These are phyloP conservation scores for Calophaca sinica DNA, from an alignment of 306 rosid species.

Conservation along the genomic window DNA sequence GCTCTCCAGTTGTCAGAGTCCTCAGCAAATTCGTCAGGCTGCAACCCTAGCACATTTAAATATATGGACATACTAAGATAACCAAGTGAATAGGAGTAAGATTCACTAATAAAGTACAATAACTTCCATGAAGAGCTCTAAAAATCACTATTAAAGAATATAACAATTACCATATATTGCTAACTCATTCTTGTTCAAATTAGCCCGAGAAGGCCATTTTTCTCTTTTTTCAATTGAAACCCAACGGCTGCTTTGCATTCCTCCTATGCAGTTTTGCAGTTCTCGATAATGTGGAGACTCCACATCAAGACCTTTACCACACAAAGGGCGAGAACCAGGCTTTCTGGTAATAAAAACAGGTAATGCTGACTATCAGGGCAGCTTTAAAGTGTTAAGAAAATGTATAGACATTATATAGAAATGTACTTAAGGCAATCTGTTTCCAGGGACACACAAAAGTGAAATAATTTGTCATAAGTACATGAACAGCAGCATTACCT, in stretches of 20 bases:
- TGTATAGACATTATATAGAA: constrained; percentile 27
- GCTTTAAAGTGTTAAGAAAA: constrained; percentile 13
- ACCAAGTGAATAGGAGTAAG: constrained; percentile 14
- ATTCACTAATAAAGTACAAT: constrained; percentile 21
- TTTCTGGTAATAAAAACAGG: constrained; percentile 63
- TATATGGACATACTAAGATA: not conserved
- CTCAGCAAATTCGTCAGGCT: constrained; percentile 72
- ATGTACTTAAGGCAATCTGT: constrained; percentile 28
- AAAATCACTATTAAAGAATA: constrained; percentile 28
- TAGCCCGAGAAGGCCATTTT: constrained; percentile 82
- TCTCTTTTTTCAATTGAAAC: constrained; percentile 70
- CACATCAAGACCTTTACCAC: constrained; percentile 80
- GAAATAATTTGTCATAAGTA: constrained; percentile 21
- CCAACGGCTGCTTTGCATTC: constrained; percentile 84
- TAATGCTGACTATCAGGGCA: constrained; percentile 42
- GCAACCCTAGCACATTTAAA: constrained; percentile 63
- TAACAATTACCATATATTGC: constrained; percentile 66
- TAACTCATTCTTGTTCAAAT: constrained; percentile 74
- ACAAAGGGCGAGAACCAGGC: constrained; percentile 67
- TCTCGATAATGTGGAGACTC: constrained; percentile 86
- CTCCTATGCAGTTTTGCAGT: constrained; percentile 86
- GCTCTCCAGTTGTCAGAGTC: constrained; percentile 74
- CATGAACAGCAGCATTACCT: constrained; percentile 60
- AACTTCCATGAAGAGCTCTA: constrained; percentile 21
- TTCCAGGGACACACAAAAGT: not conserved